phyloP scores from a whole-genome alignment of 805 yeast genomes.

The Crinitomyces ghanaensis region DNA sequence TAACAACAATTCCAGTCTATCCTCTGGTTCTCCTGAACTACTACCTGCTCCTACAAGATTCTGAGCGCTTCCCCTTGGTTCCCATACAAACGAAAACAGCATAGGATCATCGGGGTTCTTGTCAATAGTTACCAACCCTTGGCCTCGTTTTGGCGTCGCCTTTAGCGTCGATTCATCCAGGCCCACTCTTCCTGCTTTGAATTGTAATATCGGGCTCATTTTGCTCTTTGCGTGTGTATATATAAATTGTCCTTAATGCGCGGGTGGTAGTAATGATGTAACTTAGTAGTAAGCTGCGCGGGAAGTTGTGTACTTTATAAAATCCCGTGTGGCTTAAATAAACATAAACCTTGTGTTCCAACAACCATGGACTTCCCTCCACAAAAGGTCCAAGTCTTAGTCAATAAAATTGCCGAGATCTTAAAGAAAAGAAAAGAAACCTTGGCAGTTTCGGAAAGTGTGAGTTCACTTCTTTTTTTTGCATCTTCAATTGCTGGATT shows the following conservation, averaged over 20 bases:
- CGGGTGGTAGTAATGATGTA: constrained; percentile 2
- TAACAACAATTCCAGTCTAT: constrained; percentile 46
- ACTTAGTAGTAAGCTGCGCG: too few relatives aligned
- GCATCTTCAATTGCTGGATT: neutral
- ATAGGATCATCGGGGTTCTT: constrained; percentile 62
- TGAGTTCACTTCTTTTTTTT: constrained; percentile 7
- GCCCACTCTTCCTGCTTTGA: constrained; percentile 71
- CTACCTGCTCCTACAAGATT: constrained; percentile 23
- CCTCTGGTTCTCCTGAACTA: too few relatives aligned
- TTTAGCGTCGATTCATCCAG: constrained; percentile 46
- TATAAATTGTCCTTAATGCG: neutral
- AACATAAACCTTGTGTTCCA: too few relatives aligned
- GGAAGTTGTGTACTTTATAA: too few relatives aligned
- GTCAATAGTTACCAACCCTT: constrained; percentile 52
- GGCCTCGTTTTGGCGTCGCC: constrained; percentile 61
- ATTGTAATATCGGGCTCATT: constrained; percentile 26
- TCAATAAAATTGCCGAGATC: constrained; percentile 44
- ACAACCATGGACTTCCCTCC: constrained; percentile 55
- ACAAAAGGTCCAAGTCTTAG: constrained; percentile 37
- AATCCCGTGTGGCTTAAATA: too few relatives aligned
- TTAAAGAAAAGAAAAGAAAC: constrained; percentile 47
- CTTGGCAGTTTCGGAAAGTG: constrained; percentile 68
- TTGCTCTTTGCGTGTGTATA: constrained; percentile 1
- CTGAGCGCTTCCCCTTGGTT: constrained; percentile 39
- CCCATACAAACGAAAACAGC: constrained; percentile 62